phyloP scores from a whole-genome alignment of 2,329 filamentous ascomycete genomes.

The Pseudocercospora fuligena region DNA sequence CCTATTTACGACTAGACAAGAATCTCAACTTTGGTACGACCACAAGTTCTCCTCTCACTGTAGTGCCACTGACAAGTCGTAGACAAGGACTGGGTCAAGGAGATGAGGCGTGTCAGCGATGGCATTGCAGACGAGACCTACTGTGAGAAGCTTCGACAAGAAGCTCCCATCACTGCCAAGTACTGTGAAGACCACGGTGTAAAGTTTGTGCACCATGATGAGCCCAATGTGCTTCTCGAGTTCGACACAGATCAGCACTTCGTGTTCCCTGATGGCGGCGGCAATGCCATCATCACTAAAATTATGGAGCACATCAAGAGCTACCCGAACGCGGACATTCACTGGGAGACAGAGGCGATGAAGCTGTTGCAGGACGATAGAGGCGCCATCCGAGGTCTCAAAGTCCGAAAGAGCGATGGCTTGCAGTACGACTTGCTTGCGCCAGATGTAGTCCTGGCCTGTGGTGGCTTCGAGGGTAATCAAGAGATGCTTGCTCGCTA shows the following conservation, averaged over 20 bases:
- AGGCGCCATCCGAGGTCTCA: conserved; percentile 44
- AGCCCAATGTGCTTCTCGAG: conserved; percentile 48
- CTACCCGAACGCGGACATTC: conserved; percentile 43
- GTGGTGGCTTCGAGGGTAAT: conserved; percentile 50
- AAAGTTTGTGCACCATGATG: conserved; percentile 45
- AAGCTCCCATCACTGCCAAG: conserved; percentile 45
- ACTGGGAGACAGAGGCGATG: conserved; percentile 47
- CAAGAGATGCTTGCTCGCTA: conserved; percentile 49
- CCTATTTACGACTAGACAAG: conserved; percentile 48
- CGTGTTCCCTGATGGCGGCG: conserved; percentile 48
- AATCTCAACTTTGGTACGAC: conserved; percentile 40
- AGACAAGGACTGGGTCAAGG: conserved; percentile 43
- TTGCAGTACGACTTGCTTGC: conserved; percentile 42
- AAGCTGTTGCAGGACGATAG: conserved; percentile 42
- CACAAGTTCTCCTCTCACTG: background rate
- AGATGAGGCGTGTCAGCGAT: conserved; percentile 45
- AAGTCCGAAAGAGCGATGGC: conserved; percentile 47
- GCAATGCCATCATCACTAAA: conserved; percentile 45
- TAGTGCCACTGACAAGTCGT: background rate
- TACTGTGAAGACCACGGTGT: conserved; percentile 46
- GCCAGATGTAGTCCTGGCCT: conserved; percentile 46
- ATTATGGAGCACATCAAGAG: conserved; percentile 45
- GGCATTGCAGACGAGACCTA: conserved; percentile 48
- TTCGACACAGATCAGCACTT: conserved; percentile 50
- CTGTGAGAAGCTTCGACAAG: conserved; percentile 45